Evolutionary conservation across 176 grass and related monocot species (phyloP), one percentile per base, ranked within the genome.

Genomic region (Poa annua): DNA sequence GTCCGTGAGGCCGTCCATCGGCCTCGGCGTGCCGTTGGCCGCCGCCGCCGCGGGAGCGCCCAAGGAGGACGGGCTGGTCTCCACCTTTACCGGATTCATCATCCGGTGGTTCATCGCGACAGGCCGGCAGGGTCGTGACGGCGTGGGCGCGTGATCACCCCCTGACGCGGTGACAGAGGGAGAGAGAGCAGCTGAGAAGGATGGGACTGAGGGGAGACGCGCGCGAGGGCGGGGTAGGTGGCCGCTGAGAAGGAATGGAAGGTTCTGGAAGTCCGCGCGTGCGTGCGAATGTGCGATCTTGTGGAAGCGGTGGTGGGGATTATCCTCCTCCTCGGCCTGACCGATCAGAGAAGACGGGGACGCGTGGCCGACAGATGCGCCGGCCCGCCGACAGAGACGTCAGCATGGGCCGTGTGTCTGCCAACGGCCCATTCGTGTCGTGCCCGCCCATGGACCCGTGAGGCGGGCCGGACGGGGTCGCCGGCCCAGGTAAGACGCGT

Each of bases 61-160:
- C 44, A 45, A 45, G 44, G 44, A 15, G 0, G 20, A 20, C 0
- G 3, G 55, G 7, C 20, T 17, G 50, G 81, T 77, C 79, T 97
- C 95, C 76, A 89, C 81, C 86, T 97, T 94, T 45, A 94, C 90
- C 15, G 74, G 82, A 9, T 84, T 94, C 79, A 90, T 25, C 86
- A 75, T 68, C 45, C 78, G 36, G 81, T 91, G 83, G 63, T 26
- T 25, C 83, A 85, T 89, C 44, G 44, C 44, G 6, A 39, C 38
- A 0, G 38, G 7, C 38, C 38, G 38, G 6, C 39, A 9, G 39
- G 39, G 39, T 41, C 38, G 39, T 38, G 36, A 38, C 4, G 36
- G 36, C 36, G 36, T 38, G 36, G 36, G 36, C 4, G 29, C 29
- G 7, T 42, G 41, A 42, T 42, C 41, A 41, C 38, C 38, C 38